Evolutionary conservation across 2,329 filamentous ascomycete genomes (phyloP), one percentile per base, ranked within the genome.

Genomic region (Pseudogymnoascus verrucosus): DNA sequence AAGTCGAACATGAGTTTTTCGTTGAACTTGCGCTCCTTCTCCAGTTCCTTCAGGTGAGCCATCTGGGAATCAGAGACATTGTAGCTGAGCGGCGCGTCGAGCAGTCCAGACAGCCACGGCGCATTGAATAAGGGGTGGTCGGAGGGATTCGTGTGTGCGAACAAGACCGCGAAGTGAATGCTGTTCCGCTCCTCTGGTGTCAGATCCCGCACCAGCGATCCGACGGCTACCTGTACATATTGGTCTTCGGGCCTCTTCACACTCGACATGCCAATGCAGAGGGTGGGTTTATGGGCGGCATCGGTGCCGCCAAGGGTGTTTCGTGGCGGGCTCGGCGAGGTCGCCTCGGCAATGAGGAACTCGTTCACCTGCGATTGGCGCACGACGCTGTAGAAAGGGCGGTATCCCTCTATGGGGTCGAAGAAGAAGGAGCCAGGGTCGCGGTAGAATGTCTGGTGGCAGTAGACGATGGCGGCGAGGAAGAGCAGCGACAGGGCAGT

Each of bases 51-150:
- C 21, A 64, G 19, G 14, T 62, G 39, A 11, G 19, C 28, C 21
- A 64, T 16, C 16, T 64, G 19, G 14, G 59, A 51, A 21, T 51
- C 51, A 37, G 14, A 42, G 12, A 67, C 65, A 31, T 64, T 67
- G 62, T 77, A 77, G 0, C 75, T 63, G 0, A 76, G 64, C 0
- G 76, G 69, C 62, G 77, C 70, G 54, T 77, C 74, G 23, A 72
- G 72, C 1, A 77, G 63, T 0, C 64, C 65, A 0, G 68, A 69
- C 0, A 76, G 64, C 75, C 75, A 77, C 14, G 67, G 65, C 14
- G 73, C 65, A 1, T 70, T 68, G 28, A 72, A 76, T 6, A 73
- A 73, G 19, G 69, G 69, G 59, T 77, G 75, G 4, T 62, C 66
- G 39, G 64, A 61, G 1, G 75, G 74, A n/a, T 70, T 63, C 42